These are phyloP conservation scores for Aspergillus ostianus DNA, from an alignment of 495 filamentous ascomycete species.

Conservation along the genomic window DNA sequence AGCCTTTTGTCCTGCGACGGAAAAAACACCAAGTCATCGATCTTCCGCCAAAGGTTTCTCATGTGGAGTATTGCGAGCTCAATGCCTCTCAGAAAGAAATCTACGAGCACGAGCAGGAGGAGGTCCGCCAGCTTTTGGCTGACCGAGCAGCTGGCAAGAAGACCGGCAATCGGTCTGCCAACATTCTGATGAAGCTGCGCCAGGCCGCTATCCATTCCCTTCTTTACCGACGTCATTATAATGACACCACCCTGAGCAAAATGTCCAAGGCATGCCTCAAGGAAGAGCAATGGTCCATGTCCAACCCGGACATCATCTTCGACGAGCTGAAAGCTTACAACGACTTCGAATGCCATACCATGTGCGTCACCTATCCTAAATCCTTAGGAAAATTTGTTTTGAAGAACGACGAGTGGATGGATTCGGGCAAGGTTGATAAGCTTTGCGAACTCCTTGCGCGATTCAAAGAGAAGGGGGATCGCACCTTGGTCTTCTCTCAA, in stretches of 20 bases:
- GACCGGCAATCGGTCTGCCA: slow-evolving; percentile 55
- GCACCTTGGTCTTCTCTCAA: slow-evolving; percentile 84
- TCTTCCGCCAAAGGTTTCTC: slow-evolving; percentile 75
- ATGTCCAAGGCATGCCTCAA: slow-evolving; percentile 75
- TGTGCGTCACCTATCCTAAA: slow-evolving; percentile 67
- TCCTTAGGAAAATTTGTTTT: slow-evolving; percentile 71
- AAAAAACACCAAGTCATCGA: slow-evolving; percentile 96
- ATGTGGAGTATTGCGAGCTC: slow-evolving; percentile 77
- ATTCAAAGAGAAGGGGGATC: slow-evolving; percentile 80
- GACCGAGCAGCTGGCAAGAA: slow-evolving; percentile 58
- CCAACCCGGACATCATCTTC: slow-evolving; percentile 62
- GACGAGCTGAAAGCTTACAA: slow-evolving; percentile 71
- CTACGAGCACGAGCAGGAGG: slow-evolving; percentile 61
- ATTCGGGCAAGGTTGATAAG: slow-evolving; percentile 83
- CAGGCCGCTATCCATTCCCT: slow-evolving; percentile 93
- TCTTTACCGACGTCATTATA: slow-evolving; percentile 77
- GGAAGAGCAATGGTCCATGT: slow-evolving; percentile 57
- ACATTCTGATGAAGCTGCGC: slow-evolving; percentile 86
- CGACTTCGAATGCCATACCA: slow-evolving; percentile 79
- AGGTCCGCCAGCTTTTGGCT: slow-evolving; percentile 53
- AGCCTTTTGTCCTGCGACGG: slow-evolving; percentile 88
- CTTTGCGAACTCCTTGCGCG: slow-evolving; percentile 67
- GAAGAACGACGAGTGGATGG: slow-evolving; percentile 78
- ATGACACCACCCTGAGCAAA: slow-evolving; percentile 65
- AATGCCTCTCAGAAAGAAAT: slow-evolving; percentile 65